Base-by-base conservation (phyloP, 805 yeast genomes). In the Lachancea quebecensis region DNA sequence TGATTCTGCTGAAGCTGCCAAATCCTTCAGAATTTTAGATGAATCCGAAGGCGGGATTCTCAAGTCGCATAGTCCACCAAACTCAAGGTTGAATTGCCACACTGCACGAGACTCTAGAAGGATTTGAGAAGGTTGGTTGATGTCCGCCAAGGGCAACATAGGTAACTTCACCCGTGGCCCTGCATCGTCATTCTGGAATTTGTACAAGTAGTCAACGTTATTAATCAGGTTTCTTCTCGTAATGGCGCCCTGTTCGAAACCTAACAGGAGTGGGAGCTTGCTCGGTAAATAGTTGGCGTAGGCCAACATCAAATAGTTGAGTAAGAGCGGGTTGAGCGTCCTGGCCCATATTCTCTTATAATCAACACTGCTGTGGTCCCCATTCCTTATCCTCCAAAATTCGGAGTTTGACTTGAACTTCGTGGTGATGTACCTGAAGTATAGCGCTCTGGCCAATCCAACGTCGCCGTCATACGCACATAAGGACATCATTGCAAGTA, bases 401-500 rank as follows among this genome's bases (percentile, higher is more conserved):
- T 25, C 44, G 10, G 38, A 38, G 3, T 48, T 37, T 27, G 50
- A 46, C 17, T 48, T 49, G 39, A 50, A 59, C 43, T 52, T 52
- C n/a, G 70, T 57, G 42, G 67, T 66, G 47, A 66, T 62, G 47
- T 75, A 67, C 50, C 72, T 72, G 45, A 68, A 64, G 62, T 75
- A 84, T 31, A 85, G 60, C 0, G 91, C 87, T 53, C 98, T 72
- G 1, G 86, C 71, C 37, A 87, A 68, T 5, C 78, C 69, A 15
- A 85, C 64, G 60, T 90, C 96, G 0, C 95, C 93, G 56, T 89
- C 89, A 47, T 72, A 71, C 0, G 88, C 82, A n/a, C 93, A 78
- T 39, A 91, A 65, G 50, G 81, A 75, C 67, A 91, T 71, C 79
- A 91, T 80, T 12, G 79, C 73, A 27, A 39, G 39, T 58, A 58